These are phyloP conservation scores for Xylaria curta DNA, from an alignment of 495 filamentous ascomycete species.

Conservation along the genomic window DNA sequence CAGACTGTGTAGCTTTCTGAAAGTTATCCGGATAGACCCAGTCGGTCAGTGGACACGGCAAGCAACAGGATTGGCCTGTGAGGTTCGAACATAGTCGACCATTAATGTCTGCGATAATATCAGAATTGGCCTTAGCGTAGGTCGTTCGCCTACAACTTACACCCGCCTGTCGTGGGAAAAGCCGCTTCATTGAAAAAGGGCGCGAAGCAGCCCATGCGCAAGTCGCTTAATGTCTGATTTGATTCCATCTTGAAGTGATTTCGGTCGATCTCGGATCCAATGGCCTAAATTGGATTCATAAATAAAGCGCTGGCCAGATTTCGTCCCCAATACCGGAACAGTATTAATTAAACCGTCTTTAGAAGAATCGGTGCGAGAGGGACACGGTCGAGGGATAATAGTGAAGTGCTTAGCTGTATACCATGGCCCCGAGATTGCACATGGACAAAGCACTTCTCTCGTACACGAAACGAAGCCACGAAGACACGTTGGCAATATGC, in stretches of 20 bases:
- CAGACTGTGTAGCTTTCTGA: constrained; percentile 63
- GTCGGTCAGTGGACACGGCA: constrained; percentile 86
- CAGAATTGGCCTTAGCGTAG: constrained; percentile 9
- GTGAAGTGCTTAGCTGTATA: constrained; percentile 10
- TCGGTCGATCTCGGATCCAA: constrained; percentile 6
- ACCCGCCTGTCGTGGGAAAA: constrained; percentile 45
- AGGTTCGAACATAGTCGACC: constrained; percentile 65
- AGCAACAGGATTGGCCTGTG: constrained; percentile 68
- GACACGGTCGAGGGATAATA: constrained; percentile 1
- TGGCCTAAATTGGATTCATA: not conserved
- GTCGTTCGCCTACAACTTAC: constrained; percentile 42
- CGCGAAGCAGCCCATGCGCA: constrained; percentile 37
- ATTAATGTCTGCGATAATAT: constrained; percentile 60
- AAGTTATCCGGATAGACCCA: constrained; percentile 86
- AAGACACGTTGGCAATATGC: not conserved
- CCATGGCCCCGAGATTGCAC: constrained; percentile 21
- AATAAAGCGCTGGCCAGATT: not conserved
- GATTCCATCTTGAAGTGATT: constrained; percentile 34
- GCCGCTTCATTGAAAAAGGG: constrained; percentile 45
- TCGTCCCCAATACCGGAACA: not conserved
- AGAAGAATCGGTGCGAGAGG: constrained; percentile 6
- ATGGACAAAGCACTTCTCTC: constrained; percentile 16
- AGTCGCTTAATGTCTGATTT: constrained; percentile 31
- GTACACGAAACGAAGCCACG: constrained; percentile 9
- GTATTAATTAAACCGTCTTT: not conserved